phyloP scores from a whole-genome alignment of 306 rosid genomes.

The Mucuna pruriens region DNA sequence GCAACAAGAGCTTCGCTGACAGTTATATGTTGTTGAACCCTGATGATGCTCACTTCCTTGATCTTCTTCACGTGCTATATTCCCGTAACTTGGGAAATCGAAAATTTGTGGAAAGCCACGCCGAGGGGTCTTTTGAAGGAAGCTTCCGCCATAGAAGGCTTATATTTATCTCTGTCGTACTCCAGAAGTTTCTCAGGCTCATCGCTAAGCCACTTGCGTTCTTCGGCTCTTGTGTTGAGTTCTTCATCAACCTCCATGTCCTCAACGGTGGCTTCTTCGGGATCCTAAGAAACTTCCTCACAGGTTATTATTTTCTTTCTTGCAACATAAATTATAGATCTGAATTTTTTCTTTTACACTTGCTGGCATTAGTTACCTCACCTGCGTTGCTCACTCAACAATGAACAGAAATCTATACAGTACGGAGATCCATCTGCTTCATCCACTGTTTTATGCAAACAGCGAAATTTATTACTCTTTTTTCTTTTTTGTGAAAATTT shows the following conservation, averaged over 20 bases:
- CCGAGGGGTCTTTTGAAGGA: conserved; percentile 33
- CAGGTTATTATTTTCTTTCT: conserved; percentile 44
- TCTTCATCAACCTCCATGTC: conserved; percentile 49
- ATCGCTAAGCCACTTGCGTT: conserved; percentile 46
- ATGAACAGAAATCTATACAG: too few species aligned
- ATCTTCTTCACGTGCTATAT: conserved; percentile 52
- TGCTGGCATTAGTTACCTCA: background rate
- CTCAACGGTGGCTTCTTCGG: conserved; percentile 44
- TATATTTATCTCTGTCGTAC: conserved; percentile 54
- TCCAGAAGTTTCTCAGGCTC: conserved; percentile 50
- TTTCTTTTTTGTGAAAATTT: too few species aligned
- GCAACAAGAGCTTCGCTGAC: conserved; percentile 50
- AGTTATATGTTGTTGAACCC: conserved; percentile 64
- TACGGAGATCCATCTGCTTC: too few species aligned
- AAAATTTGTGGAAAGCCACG: conserved; percentile 45
- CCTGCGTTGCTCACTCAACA: background rate
- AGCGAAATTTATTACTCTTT: too few species aligned
- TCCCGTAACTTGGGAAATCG: conserved; percentile 46
- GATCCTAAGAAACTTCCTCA: conserved; percentile 46
- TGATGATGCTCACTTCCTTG: conserved; percentile 55
- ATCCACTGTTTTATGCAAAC: too few species aligned
- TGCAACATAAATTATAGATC: background rate
- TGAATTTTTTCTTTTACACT: background rate
- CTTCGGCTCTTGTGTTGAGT: conserved; percentile 52
- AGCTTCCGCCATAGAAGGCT: conserved; percentile 59